Base-by-base conservation (phyloP, 805 yeast genomes). In the Yueomyces sp. region DNA sequence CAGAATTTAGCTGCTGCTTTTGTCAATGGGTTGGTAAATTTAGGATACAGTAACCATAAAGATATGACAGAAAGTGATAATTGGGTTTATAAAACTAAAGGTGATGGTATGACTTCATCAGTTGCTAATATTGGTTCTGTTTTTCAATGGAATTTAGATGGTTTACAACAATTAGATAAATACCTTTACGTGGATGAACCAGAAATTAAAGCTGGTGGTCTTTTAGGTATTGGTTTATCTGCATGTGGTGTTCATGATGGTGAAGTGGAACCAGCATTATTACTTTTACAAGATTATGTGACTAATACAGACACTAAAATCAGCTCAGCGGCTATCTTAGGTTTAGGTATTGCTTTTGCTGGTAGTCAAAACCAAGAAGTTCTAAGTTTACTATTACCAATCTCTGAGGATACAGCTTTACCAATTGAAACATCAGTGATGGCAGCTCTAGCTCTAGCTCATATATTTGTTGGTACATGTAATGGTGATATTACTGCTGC, bases 1-100 rank as follows among this genome's bases (percentile, higher is more conserved):
- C 97, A 90, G 64, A 92, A 87, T 58, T 71, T 92, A 54, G 97
- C 97, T 3, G 79, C 94, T 3, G 76, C 92, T n/a, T 90, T 92
- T 62, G 97, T 88, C 42, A 92, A 87, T 57, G 82, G 88, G 5
- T 86, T 88, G 60, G 73, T 87, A 51, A 92, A 92, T 62, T 76
- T 88, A 55, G 99, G 98, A 41, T 92, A 78, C 57, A 87, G 94
- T 47, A 73, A 76, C 42, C 97, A 90, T 61, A 85, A 85, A 58
- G 67, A 85, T 51, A 68, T 88, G 45, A 77, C 81, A 47, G 80
- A 81, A 39, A 85, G 81, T 51, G 90, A 83, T 48, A 73, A 76
- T 48, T 90, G 96, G 94, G 84, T 90, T 45, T 90, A 83, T 67
- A 85, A 84, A 62, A 88, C 96, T 2, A 85, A 85, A 60, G 95